Base-by-base conservation (phyloP, 768 basidiomycete species). In the Kwoniella europaea region DNA sequence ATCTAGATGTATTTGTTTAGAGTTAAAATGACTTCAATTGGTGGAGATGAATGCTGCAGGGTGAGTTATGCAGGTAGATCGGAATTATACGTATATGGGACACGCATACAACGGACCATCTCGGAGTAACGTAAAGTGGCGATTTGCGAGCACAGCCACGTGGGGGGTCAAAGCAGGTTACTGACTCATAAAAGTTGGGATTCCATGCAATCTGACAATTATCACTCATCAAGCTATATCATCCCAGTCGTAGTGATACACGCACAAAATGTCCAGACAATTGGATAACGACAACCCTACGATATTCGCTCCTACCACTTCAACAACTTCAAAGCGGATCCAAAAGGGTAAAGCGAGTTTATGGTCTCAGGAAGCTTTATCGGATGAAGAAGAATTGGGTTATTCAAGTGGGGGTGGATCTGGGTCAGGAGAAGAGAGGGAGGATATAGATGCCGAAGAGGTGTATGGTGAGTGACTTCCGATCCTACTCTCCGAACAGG, bases 261-360 rank as follows among this genome's bases (percentile, higher is more conserved):
- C 12, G 29, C 9, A 29, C 63, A 74, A 15, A 60, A 79, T 79
- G 72, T 79, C 79, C 12, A 65, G 78, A 69, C 66, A 79, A 63
- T 79, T 84, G 10, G 86, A 86, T 87, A 98, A 98, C 84, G 91
- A 91, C 18, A 98, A 98, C 84, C 96, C 96, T 1, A 90, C 88
- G 12, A 86, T 98, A 50, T 92, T 94, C 81, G 81, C 85, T 0
- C 74, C 84, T 3, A 73, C 83, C 6, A 56, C 71, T 63, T 59
- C 66, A 29, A 61, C 76, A 18, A 42, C 77, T 84, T 12, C 85
- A 80, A 16, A 85, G n/a, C 53, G 71, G 2, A 57, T 85, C 20
- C 79, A 81, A 1, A 79, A 78, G 10, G 85, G 87, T 42, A 88
- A 87, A 67, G 76, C 79, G 9, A 65, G 80, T 27, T 74, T 82